phyloP scores from a whole-genome alignment of 2,329 filamentous ascomycete species.

The Fusarium secorum region DNA sequence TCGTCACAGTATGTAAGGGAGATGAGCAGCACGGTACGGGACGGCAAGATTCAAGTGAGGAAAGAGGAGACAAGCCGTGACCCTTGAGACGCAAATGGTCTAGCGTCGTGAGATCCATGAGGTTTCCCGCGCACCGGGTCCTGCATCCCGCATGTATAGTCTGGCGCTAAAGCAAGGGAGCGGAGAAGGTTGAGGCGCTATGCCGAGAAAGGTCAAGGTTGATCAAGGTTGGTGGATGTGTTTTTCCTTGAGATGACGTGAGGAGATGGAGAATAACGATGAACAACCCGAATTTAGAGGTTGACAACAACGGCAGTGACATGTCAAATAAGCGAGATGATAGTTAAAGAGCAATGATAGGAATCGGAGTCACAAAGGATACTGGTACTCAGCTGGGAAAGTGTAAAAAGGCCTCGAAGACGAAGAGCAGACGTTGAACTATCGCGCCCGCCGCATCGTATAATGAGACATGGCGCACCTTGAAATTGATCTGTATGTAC shows the following conservation, averaged over 20 bases:
- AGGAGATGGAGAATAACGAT: conserved; percentile 6
- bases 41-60: conserved; percentile 15
- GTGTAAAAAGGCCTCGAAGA: neutral
- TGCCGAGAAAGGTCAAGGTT: neutral
- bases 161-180: conserved; percentile 8
- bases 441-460: neutral
- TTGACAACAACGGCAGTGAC: neutral
- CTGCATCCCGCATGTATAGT: conserved; percentile 36
- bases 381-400: neutral
- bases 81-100: conserved; percentile 2
- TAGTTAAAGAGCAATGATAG: neutral
- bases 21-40: conserved; percentile 1
- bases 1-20: neutral
- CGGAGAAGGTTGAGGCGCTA: neutral
- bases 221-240: conserved; percentile 19
- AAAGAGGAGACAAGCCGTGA: conserved; percentile 27
- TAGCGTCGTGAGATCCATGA: conserved; percentile 20
- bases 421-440: neutral
- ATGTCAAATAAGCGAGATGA: neutral
- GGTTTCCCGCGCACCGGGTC: conserved; percentile 39
- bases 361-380: neutral
- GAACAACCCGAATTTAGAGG: neutral
- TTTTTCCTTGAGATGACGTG: conserved; percentile 21
- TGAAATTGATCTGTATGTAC: conserved; percentile 5
- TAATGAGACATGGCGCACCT: conserved; percentile 23